A percentile compares a stretch with the other conserved stretches of the same genome.
Conservation (phyloP, 495 filamentous ascomycete species). For the Neurospora sp. region DNA sequence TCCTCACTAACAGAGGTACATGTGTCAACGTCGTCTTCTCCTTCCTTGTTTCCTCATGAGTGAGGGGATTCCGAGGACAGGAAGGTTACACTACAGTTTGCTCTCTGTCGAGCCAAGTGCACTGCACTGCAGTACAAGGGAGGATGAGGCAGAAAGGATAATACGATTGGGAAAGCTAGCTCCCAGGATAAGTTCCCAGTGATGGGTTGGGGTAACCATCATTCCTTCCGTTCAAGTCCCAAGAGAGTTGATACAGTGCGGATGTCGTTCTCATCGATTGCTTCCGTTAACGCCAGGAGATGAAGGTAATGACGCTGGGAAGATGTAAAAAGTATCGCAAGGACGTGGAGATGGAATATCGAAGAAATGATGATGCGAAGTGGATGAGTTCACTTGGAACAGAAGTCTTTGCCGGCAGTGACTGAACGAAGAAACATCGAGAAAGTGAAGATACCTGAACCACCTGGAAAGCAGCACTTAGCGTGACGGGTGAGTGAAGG, state of each 20-base stretch:
- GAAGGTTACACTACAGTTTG: background rate
- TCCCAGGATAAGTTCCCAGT: background rate
- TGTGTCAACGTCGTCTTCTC: background rate
- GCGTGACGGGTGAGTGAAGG: background rate
- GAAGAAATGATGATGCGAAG: background rate
- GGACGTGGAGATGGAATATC: background rate
- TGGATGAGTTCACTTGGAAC: background rate
- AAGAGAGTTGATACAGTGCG: background rate
- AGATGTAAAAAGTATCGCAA: background rate
- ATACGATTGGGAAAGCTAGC: too few relatives aligned
- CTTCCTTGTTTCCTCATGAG: background rate
- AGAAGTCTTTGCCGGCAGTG: background rate
- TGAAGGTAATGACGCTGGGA: background rate
- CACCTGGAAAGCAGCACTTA: background rate
- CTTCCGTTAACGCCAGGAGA: rapidly evolving
- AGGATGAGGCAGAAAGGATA: background rate
- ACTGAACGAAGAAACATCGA: background rate
- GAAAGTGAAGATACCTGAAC: background rate
- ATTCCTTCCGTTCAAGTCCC: background rate
- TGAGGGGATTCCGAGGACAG: background rate
- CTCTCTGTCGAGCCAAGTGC: background rate
- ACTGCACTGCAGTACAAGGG: background rate
- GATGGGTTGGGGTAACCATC: background rate
- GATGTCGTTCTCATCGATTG: background rate
- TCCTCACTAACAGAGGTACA: background rate